Evolutionary conservation across 2,329 filamentous ascomycete species (phyloP).

Genomic region (Monilinia fructicola): DNA sequence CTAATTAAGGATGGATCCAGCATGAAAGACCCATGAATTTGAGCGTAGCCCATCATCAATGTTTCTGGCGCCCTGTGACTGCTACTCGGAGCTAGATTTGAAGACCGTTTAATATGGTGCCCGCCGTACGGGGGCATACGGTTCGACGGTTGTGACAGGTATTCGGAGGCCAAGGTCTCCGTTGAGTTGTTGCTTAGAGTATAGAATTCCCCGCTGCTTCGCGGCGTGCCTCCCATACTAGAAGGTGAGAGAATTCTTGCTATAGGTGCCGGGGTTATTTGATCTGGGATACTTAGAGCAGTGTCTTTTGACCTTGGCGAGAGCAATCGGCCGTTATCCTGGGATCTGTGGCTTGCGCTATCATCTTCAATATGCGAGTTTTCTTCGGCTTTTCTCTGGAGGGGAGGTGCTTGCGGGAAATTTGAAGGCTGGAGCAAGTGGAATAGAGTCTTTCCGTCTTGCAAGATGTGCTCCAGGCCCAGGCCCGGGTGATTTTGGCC

Average conservation of each 20-base stretch:
- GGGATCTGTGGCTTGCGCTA: slow-evolving; percentile 18
- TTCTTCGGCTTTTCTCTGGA: slow-evolving; percentile 27
- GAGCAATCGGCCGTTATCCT: slow-evolving; percentile 29
- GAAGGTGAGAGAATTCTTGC: slow-evolving; percentile 70
- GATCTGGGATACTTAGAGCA: slow-evolving; percentile 56
- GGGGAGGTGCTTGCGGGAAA: slow-evolving; percentile 51
- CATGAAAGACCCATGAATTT: slow-evolving; percentile 88
- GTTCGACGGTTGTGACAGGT: slow-evolving; percentile 56
- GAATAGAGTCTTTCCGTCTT: slow-evolving; percentile 35
- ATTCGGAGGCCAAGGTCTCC: slow-evolving; percentile 90
- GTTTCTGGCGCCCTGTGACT: slow-evolving; percentile 64
- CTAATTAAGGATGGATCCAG: slow-evolving; percentile 90
- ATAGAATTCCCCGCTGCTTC: slow-evolving; percentile 94
- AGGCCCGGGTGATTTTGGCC: slow-evolving; percentile 45
- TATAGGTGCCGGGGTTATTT: slow-evolving; percentile 56
- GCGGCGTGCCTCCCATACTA: slow-evolving; percentile 74
- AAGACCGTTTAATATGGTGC: slow-evolving; percentile 44
- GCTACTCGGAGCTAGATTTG: slow-evolving; percentile 45
- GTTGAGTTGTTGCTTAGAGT: slow-evolving; percentile 92
- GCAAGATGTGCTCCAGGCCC: slow-evolving; percentile 44
- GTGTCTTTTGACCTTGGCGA: slow-evolving; percentile 37
- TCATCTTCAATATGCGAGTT: slow-evolving; percentile 23
- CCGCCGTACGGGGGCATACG: slow-evolving; percentile 48
- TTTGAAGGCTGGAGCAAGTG: slow-evolving; percentile 52
- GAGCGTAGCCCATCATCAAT: slow-evolving; percentile 97